These are phyloP conservation scores for Lentinula sp. DNA, from an alignment of 768 basidiomycete species.

Conservation along the genomic window DNA sequence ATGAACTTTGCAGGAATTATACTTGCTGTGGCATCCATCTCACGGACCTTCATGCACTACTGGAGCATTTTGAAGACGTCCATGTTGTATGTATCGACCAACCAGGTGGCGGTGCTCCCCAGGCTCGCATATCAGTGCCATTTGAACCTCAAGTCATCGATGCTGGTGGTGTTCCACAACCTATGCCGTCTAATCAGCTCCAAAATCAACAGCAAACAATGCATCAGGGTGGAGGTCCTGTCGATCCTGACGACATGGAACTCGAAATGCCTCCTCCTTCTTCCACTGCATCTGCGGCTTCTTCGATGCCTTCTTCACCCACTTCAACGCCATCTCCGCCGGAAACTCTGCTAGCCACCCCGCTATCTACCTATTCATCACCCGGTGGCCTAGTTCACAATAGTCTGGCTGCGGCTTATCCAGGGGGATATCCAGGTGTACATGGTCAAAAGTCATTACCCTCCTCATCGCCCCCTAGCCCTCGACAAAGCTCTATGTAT, in stretches of 20 bases:
- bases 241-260: constrained; percentile 81
- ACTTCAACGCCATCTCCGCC: constrained; percentile 34
- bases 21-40: constrained; percentile 82
- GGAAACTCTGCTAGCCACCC: constrained; percentile 47
- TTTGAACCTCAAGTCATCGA: constrained; percentile 35
- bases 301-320: constrained; percentile 35
- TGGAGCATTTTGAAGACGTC: constrained; percentile 89
- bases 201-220: constrained; percentile 20
- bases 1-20: constrained; percentile 85
- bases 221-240: constrained; percentile 21
- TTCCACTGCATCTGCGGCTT: constrained; percentile 20
- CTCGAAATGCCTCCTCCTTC: constrained; percentile 42
- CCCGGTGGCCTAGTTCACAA: constrained; percentile 22
- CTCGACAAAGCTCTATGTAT: background rate
- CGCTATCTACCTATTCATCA: constrained; percentile 33
- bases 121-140: constrained; percentile 32
- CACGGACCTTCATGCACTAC: constrained; percentile 70
- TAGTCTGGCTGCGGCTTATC: constrained; percentile 5
- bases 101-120: constrained; percentile 28
- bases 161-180: constrained; percentile 8
- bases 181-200: constrained; percentile 10
- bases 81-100: constrained; percentile 72
- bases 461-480: background rate
- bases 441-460: background rate
- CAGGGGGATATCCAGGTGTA: constrained; percentile 2